A percentile compares a stretch with the other conserved stretches of the same genome.
Conservation (phyloP, 2,329 filamentous ascomycete species). For the Dryadomyces quercivorus region DNA sequence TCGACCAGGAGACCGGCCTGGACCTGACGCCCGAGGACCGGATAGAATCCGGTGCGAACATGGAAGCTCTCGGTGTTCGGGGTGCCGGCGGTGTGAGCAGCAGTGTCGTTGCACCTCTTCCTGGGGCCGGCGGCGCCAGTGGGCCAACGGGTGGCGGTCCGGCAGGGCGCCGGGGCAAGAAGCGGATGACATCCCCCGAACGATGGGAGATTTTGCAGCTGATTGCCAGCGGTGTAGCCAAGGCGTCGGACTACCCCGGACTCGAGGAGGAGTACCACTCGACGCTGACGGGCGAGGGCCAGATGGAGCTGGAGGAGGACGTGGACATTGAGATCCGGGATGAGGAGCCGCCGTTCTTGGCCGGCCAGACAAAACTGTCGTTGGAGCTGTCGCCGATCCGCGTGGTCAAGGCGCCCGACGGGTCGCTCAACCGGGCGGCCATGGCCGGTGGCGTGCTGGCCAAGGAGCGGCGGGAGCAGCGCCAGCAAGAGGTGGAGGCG, state of each 20-base stretch:
- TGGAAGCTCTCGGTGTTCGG: conserved; percentile 59
- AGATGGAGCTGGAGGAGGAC: conserved; percentile 89
- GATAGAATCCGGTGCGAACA: conserved; percentile 83
- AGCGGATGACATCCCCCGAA: conserved; percentile 92
- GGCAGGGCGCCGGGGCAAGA: conserved; percentile 46
- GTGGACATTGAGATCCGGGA: conserved; percentile 94
- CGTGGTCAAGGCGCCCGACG: conserved; percentile 93
- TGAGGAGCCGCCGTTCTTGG: conserved; percentile 91
- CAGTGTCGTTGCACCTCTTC: not conserved
- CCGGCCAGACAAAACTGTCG: conserved; percentile 92
- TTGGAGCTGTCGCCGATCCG: conserved; percentile 90
- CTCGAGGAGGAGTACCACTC: conserved; percentile 89
- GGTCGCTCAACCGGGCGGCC: conserved; percentile 92
- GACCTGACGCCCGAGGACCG: conserved; percentile 69
- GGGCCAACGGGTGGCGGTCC: conserved; percentile 14
- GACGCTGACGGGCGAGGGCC: conserved; percentile 71
- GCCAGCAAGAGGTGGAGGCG: conserved; percentile 76
- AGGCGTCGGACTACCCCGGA: conserved; percentile 87
- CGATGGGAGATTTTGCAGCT: conserved; percentile 96
- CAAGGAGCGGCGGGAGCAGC: conserved; percentile 79
- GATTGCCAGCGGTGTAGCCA: conserved; percentile 88
- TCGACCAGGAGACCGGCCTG: conserved; percentile 77
- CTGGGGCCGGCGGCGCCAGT: not conserved
- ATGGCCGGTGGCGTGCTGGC: conserved; percentile 84
- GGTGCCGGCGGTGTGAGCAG: conserved; percentile 39